These are phyloP conservation scores for Macrophomina pseudophaseolina DNA, from an alignment of 2,329 filamentous ascomycete species.

Conservation along the genomic window DNA sequence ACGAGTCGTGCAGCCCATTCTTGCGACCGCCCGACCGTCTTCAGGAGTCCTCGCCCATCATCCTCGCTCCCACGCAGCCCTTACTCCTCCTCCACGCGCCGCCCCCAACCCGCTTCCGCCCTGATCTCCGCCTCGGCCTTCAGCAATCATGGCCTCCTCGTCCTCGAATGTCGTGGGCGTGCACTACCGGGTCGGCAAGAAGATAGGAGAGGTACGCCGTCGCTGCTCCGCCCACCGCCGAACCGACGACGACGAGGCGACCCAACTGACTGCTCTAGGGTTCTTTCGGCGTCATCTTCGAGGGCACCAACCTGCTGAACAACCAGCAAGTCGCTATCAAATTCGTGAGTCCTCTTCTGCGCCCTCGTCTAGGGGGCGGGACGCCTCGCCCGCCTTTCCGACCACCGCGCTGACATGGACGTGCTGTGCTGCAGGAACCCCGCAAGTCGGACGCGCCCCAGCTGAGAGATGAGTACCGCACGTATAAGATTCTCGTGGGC, in stretches of 20 bases:
- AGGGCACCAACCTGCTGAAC: constrained; percentile 97
- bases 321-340: constrained; percentile 99
- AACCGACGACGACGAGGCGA: background rate
- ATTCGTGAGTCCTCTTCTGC: constrained; percentile 70
- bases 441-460: constrained; percentile 98
- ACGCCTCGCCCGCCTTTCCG: constrained; percentile 6
- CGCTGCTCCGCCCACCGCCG: background rate
- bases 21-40: constrained; percentile 18
- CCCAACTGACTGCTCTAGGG: constrained; percentile 54
- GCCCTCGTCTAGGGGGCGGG: constrained; percentile 16
- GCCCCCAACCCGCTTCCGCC: background rate
- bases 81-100: constrained; percentile 9
- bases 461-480: constrained; percentile 96
- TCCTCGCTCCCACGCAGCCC: constrained; percentile 8
- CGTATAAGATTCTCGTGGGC: constrained; percentile 98
- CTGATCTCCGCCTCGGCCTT: constrained; percentile 14
- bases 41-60: constrained; percentile 22
- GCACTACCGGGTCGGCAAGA: constrained; percentile 98
- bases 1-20: constrained; percentile 17
- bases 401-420: constrained; percentile 9
- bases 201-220: constrained; percentile 76
- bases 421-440: constrained; percentile 72
- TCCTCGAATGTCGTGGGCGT: constrained; percentile 98
- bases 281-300: constrained; percentile 97
- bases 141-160: constrained; percentile 73